Conservation (phyloP, 2,329 filamentous ascomycete species). For the Aspergillus niger region DNA sequence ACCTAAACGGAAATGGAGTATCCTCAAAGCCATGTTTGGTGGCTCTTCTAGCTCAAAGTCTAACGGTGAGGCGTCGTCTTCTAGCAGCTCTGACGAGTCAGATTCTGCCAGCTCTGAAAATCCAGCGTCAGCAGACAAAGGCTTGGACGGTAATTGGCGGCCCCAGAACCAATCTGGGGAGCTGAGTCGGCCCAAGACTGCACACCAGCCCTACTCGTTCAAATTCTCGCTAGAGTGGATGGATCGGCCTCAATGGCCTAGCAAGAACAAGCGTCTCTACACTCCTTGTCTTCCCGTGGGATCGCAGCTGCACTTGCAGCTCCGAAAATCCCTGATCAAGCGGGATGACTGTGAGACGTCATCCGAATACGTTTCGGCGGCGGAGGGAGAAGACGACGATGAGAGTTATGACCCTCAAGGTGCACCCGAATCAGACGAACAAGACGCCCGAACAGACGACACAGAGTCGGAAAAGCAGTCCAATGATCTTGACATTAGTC, state of each 20-base stretch:
- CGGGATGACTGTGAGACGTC: slow-evolving; percentile 28
- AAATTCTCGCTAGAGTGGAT: slow-evolving; percentile 70
- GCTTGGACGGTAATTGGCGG: slow-evolving; percentile 31
- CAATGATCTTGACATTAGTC: slow-evolving; percentile 9
- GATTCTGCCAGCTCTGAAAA: slow-evolving; percentile 34
- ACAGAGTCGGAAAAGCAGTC: slow-evolving; percentile 13
- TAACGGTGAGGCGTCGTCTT: slow-evolving; percentile 44
- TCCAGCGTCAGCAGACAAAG: slow-evolving; percentile 26
- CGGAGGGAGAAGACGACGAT: slow-evolving; percentile 22
- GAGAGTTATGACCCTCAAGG: slow-evolving; percentile 13
- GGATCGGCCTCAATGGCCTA: slow-evolving; percentile 53
- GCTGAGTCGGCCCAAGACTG: slow-evolving; percentile 38
- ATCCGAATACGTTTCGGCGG: slow-evolving; percentile 24
- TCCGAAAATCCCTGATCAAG: slow-evolving; percentile 30
- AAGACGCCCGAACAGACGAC: background rate
- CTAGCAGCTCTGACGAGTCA: slow-evolving; percentile 40
- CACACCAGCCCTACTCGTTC: slow-evolving; percentile 62
- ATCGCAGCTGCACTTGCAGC: slow-evolving; percentile 57
- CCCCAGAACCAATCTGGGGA: slow-evolving; percentile 27
- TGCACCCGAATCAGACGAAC: slow-evolving; percentile 9
- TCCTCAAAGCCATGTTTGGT: slow-evolving; percentile 55
- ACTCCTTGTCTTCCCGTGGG: slow-evolving; percentile 60
- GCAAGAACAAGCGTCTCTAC: slow-evolving; percentile 56
- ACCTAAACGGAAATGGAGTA: slow-evolving; percentile 52
- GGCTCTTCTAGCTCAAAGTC: slow-evolving; percentile 47